phyloP scores from a whole-genome alignment of 2,329 filamentous ascomycete species.

The Arthrobotrys conoides region DNA sequence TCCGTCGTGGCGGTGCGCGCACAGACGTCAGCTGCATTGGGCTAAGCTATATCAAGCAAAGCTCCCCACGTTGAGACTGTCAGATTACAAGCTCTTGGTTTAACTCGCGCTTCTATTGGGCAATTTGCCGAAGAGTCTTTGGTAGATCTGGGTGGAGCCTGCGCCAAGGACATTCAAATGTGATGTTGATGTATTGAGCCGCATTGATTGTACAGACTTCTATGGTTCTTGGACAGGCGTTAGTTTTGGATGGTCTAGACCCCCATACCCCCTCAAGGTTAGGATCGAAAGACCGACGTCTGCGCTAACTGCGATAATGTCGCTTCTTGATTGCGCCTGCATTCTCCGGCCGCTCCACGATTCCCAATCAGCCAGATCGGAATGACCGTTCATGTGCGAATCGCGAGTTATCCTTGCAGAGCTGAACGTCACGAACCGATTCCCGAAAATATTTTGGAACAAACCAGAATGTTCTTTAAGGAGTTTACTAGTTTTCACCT shows the following conservation, averaged over 20 bases:
- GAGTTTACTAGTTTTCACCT: neutral
- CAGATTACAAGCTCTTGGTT: conserved; percentile 49
- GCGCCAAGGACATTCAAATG: conserved; percentile 45
- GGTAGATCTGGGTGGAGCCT: conserved; percentile 31
- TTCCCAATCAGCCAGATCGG: conserved; percentile 46
- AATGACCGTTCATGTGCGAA: conserved; percentile 40
- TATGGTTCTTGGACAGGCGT: neutral
- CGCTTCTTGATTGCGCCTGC: conserved; percentile 46
- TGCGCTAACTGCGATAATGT: conserved; percentile 56
- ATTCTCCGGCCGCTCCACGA: conserved; percentile 12
- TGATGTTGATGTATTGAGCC: conserved; percentile 52
- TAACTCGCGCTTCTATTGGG: conserved; percentile 39
- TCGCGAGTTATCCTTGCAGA: conserved; percentile 39
- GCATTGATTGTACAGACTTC: conserved; percentile 25
- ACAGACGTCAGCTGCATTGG: conserved; percentile 50
- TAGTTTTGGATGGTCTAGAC: conserved; percentile 43
- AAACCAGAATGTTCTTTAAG: neutral
- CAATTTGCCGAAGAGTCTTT: conserved; percentile 38
- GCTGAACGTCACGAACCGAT: conserved; percentile 33
- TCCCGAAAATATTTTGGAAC: conserved; percentile 2
- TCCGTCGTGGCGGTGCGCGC: conserved; percentile 56
- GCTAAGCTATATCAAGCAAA: conserved; percentile 50
- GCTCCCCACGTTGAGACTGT: conserved; percentile 35
- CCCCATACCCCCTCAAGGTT: conserved; percentile 35
- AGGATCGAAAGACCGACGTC: conserved; percentile 7